Base-by-base conservation (phyloP, 805 yeast genomes). In the Candida sphagnicola region DNA sequence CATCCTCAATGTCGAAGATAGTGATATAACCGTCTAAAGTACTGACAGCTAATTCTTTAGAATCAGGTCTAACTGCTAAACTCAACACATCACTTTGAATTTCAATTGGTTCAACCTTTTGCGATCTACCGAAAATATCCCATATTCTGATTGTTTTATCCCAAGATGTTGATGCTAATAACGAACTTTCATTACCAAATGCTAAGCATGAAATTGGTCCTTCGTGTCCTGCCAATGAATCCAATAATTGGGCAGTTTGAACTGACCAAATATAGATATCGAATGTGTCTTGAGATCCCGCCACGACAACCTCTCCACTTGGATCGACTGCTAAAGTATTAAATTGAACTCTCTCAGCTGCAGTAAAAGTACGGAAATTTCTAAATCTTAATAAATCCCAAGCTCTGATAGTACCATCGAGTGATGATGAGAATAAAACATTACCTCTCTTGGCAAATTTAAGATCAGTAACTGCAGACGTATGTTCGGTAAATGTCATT, bases 201-300 rank as follows among this genome's bases (percentile, higher is more conserved):
- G 91, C 78, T 29, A 93, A 68, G 47, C 88, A 80, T 1, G 96
- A 86, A 3, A 93, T 82, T 1, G 99, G 99, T 2, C 96, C 99
- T 50, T 85, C 95, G 62, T 93, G 99, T 8, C 99, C 99, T 4
- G 90, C 69, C 35, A 93, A 69, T 12, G 86, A 75, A 55, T 93
- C 99, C 39, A 93, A 74, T 34, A 93, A 67, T 57, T 90, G 96
- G 1, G 95, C 83, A 0, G 97, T 90, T 67, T 93, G 98, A 1
- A 93, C 97, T 4, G 96, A 87, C 99, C 99, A 93, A 24, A 93
- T 88, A 55, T 85, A 90, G 42, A 93, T 85, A 41, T 86, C 95
- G 62, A 82, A 93, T 45, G 82, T 84, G 55, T 90, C 96, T 31
- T 81, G 70, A 3, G 96, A 85, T 2, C 96, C 96, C 3, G 97